Evolutionary conservation across 208 protist genomes (phyloP), one percentile per base, ranked within the genome.

Genomic region (Zelonia costaricensis): DNA sequence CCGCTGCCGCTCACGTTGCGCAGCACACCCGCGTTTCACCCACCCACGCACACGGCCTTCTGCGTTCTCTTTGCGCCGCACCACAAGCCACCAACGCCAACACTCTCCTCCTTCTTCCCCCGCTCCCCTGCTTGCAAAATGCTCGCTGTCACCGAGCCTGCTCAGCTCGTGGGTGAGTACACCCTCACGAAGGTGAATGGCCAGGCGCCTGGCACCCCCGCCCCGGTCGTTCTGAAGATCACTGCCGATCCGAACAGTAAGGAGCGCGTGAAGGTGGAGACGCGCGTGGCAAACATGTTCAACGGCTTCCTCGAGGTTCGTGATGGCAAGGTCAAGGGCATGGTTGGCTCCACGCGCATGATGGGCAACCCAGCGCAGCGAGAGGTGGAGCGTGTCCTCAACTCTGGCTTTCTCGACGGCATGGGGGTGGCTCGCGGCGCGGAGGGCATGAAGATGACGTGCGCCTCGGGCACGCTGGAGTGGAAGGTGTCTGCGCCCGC

Each of bases 381-480:
- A 69, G 66, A 74, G 39, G 71, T 86, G n/a, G 80, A 86, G 65
- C 51, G 38, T 33, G 38, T 75, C 7, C 33, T 82, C 42, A n/a
- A 55, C 33, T 36, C 45, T 9, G 80, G 75, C 35, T 73, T 82
- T 59, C 20, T 45, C 23, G 64, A 68, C 0, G 80, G 80, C 25
- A 72, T 86, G 74, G n/a, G 2, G 56, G 69, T 64, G 42, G 30
- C 4, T 4, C 40, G 55, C 31, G 66, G 77, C 10, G 65, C 54
- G 18, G 62, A 74, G 23, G 42, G 39, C n/a, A 49, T 86, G 20
- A 76, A 28, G 12, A 73, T 86, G 42, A 58, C 57, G 4, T 43
- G 67, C 23, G 65, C 52, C 44, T 56, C 42, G 6, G 60, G 77
- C 48, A 69, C 52, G 49, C 42, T 86, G 43, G 53, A 62, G 52